These are phyloP conservation scores for Oropetium thomaeum DNA, from an alignment of 176 grass and related monocot species.

Conservation along the genomic window DNA sequence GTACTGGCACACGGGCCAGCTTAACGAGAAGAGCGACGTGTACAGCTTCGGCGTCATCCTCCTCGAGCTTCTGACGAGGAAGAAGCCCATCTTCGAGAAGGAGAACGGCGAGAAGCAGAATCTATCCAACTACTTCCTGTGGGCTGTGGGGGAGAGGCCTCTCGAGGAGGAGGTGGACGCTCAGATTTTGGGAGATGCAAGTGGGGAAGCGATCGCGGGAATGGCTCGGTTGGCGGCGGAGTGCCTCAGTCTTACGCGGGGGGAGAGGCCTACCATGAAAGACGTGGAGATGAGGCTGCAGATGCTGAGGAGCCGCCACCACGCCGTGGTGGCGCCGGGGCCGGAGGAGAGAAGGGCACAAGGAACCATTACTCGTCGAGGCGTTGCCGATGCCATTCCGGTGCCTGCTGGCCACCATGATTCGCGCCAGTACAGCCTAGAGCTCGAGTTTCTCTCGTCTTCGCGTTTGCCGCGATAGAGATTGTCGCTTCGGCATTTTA, in stretches of 20 bases:
- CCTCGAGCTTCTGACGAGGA: slow-evolving; percentile 22
- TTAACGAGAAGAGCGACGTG: slow-evolving; percentile 34
- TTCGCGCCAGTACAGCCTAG: slow-evolving; percentile 29
- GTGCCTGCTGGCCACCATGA: neutral
- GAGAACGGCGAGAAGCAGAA: slow-evolving; percentile 33
- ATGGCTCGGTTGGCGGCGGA: neutral
- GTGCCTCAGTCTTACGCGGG: slow-evolving; percentile 16
- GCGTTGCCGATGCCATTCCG: neutral
- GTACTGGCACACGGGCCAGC: slow-evolving; percentile 18
- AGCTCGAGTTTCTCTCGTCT: slow-evolving; percentile 8
- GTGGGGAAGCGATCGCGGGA: neutral
- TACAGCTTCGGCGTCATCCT: slow-evolving; percentile 33
- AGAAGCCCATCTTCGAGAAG: neutral
- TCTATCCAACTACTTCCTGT: slow-evolving; percentile 18
- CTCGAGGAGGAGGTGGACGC: neutral
- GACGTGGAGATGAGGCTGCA: slow-evolving; percentile 35
- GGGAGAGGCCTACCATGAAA: slow-evolving; percentile 33
- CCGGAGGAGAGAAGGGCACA: neutral
- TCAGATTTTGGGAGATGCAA: neutral
- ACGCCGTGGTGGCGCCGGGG: neutral
- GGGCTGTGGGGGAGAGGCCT: neutral
- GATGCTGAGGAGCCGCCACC: neutral
- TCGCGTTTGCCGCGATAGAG: slow-evolving; percentile 18
- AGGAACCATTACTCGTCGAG: neutral
- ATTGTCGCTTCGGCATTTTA: neutral